Conservation (phyloP, 139 green algal species). For the Mesotaenium endlicherianum region DNA sequence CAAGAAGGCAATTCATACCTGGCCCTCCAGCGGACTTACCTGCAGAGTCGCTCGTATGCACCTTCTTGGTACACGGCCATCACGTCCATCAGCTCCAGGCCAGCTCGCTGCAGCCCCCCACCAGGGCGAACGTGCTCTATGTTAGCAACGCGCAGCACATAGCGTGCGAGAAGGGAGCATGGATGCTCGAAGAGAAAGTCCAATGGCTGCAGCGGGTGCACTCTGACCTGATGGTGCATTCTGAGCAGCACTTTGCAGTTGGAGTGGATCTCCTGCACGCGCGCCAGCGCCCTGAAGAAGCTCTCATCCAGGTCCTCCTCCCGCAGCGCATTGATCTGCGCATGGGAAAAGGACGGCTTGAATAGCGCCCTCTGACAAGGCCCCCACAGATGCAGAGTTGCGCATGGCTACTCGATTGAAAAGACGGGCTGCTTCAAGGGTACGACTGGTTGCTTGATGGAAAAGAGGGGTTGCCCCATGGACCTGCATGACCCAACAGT, state of each 20-base stretch:
- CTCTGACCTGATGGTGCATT: slow-evolving; percentile 71
- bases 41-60: slow-evolving; percentile 90
- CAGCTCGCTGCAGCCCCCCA: slow-evolving; percentile 73
- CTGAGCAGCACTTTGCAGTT: slow-evolving; percentile 87
- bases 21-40: slow-evolving; percentile 22
- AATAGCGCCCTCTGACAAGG: no score
- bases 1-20: no score
- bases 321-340: slow-evolving; percentile 39
- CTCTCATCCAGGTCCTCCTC: slow-evolving; percentile 59
- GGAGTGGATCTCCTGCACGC: slow-evolving; percentile 85
- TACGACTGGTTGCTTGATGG: no score
- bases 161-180: neutral
- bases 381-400: no score
- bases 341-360: no score
- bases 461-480: no score
- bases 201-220: no score
- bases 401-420: no score
- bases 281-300: slow-evolving; percentile 86
- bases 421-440: no score
- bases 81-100: slow-evolving; percentile 95
- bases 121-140: neutral
- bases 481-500: no score
- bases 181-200: no score
- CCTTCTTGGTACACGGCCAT: slow-evolving; percentile 90
- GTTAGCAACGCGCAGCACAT: neutral